Evolutionary conservation across 2,329 filamentous ascomycete species (phyloP).

Genomic region (Aspergillus flavus): DNA sequence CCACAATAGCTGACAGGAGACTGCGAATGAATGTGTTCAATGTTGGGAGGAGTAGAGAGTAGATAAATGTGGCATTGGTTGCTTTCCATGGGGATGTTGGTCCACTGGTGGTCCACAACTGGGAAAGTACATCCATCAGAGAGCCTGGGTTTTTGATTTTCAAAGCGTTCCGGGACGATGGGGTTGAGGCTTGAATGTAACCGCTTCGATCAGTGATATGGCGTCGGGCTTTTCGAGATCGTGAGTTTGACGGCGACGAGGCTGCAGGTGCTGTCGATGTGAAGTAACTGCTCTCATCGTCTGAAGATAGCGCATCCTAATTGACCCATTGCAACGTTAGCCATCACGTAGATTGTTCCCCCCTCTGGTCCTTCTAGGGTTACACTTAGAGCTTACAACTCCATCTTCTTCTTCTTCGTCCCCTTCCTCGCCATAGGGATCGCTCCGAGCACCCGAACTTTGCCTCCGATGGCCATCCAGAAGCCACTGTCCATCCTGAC

Average conservation of each 20-base stretch:
- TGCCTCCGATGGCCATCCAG: constrained; percentile 32
- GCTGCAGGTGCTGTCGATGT: constrained; percentile 60
- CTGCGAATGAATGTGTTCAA: constrained; percentile 91
- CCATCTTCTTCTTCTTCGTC: constrained; percentile 36
- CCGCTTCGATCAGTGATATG: constrained; percentile 50
- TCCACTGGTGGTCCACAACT: constrained; percentile 87
- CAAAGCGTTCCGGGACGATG: constrained; percentile 62
- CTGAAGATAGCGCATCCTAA: constrained; percentile 52
- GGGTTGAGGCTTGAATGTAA: constrained; percentile 45
- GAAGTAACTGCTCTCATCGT: constrained; percentile 85
- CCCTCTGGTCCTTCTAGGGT: background rate
- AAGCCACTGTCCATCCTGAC: constrained; percentile 34
- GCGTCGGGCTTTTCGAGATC: constrained; percentile 40
- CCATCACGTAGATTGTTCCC: background rate
- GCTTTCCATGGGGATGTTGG: constrained; percentile 93
- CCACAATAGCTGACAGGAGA: constrained; percentile 85
- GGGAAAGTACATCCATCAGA: constrained; percentile 80
- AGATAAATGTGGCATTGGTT: constrained; percentile 89
- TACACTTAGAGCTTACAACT: background rate
- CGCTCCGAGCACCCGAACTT: constrained; percentile 27
- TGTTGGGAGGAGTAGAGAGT: constrained; percentile 81
- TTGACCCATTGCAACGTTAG: background rate
- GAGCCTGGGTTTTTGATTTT: constrained; percentile 75
- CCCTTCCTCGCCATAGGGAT: constrained; percentile 36
- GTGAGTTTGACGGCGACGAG: constrained; percentile 45